Percentiles rank a stretch among this genome's conserved stretches.
phyloP scores from a whole-genome alignment of 2,329 filamentous ascomycete species.

The Diaporthe helianthi region DNA sequence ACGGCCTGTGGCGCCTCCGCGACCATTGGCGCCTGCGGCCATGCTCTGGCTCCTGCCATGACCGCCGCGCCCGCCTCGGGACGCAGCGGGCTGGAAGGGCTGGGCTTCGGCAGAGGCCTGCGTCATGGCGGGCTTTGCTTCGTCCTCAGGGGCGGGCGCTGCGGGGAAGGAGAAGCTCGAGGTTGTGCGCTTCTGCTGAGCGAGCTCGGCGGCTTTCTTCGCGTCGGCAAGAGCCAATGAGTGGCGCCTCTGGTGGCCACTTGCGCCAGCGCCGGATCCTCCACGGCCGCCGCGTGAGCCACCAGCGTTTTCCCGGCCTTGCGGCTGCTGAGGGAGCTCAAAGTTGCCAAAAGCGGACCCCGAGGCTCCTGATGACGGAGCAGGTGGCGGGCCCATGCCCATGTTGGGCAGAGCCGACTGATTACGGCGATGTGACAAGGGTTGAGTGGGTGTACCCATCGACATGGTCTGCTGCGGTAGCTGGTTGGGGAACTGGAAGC shows the following conservation, averaged over 20 bases:
- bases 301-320: conserved; percentile 69
- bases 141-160: conserved; percentile 67
- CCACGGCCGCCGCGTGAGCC: conserved; percentile 72
- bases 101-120: conserved; percentile 48
- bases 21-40: conserved; percentile 73
- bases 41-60: conserved; percentile 90
- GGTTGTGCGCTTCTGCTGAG: conserved; percentile 94
- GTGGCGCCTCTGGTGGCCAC: conserved; percentile 91
- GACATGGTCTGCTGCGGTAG: conserved; percentile 75
- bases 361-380: conserved; percentile 89
- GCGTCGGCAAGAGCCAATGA: conserved; percentile 94
- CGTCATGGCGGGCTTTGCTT: conserved; percentile 49
- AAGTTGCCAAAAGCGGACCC: conserved; percentile 82
- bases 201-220: conserved; percentile 95
- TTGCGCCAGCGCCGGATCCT: conserved; percentile 66
- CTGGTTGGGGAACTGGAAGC: conserved; percentile 89
- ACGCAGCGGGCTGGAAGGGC: conserved; percentile 50
- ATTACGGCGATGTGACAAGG: conserved; percentile 91
- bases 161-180: conserved; percentile 94
- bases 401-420: conserved; percentile 95
- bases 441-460: conserved; percentile 79
- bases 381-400: conserved; percentile 85
- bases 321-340: conserved; percentile 64
- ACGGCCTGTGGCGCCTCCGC: conserved; percentile 66
- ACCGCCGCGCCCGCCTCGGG: conserved; percentile 62